Conservation (phyloP, 106 monocot species). For the Vanilla planifolia region DNA sequence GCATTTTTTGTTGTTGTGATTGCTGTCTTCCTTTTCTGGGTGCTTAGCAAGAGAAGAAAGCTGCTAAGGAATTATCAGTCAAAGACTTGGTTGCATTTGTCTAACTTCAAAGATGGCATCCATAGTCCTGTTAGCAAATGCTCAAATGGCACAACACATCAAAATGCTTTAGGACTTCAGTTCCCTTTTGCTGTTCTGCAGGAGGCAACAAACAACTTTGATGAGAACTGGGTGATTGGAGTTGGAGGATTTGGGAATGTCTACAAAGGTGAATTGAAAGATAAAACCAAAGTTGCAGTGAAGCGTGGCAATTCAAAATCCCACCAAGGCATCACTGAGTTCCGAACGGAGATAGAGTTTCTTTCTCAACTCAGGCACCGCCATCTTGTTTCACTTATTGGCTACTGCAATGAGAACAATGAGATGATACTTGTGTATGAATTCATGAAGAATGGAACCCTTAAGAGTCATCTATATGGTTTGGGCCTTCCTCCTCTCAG, state of each 20-base stretch:
- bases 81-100: no score
- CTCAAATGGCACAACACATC: no score
- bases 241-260: constrained; percentile 77
- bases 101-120: no score
- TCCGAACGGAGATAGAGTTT: constrained; percentile 73
- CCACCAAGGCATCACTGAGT: constrained; percentile 69
- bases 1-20: not conserved
- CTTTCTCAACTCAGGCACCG: constrained; percentile 70
- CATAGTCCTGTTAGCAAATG: no score
- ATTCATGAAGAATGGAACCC: constrained; percentile 71
- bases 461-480: constrained; percentile 63
- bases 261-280: constrained; percentile 58
- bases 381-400: constrained; percentile 74
- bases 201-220: constrained; percentile 64
- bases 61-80: no score
- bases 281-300: constrained; percentile 50
- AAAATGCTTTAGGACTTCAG: constrained; percentile 47
- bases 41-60: not conserved
- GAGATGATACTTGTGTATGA: constrained; percentile 82
- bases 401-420: constrained; percentile 65
- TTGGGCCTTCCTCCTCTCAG: constrained; percentile 40
- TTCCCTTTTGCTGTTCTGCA: no score
- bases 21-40: not conserved
- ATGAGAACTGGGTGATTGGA: constrained; percentile 54
- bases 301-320: constrained; percentile 67